Evolutionary conservation across 768 basidiomycete species (phyloP), one percentile per base, ranked within the genome.

Genomic region (Kwoniella newhampshirensis): DNA sequence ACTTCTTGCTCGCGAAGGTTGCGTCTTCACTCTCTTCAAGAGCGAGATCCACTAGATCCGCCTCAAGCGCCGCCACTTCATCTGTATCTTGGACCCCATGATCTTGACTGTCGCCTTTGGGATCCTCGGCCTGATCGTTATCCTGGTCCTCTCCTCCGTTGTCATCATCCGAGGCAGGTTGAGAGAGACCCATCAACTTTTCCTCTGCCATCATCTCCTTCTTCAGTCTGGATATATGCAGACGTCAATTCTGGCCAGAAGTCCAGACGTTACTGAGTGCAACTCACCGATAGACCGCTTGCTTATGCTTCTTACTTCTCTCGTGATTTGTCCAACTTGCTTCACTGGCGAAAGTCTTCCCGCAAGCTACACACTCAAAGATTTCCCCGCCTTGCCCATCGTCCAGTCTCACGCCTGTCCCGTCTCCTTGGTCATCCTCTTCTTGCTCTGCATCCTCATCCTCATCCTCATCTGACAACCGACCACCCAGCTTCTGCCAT

Each of bases 251-350:
- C n/a, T n/a, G n/a, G n/a, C 35, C n/a, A 23, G n/a, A 4, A 17
- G 40, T 5, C 37, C 36, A 3, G 39, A 37, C 32, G 9, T 17
- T 28, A 6, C 9, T n/a, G n/a, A n/a, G 21, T 12, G 41, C 30
- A 2, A 70, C 79, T 47, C 53, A 80, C 79, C 79, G 80, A 68
- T 89, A 89, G 12, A 98, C 84, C 60, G 91, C 89, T 75, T 87
- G 89, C 72, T 88, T 72, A 68, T 99, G 96, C 76, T 91, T 96
- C 77, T 88, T 88, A 75, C 92, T 96, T 63, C 92, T 81, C 75
- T 98, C 96, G 62, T 98, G 96, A 74, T 91, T 97, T 65, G 86
- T 81, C 93, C 93, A 99, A 4, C 91, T 89, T 0, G 90, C 89
- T 66, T 97, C 92, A 62, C 87, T 91, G 68, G 86, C 80, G 73